Conservation (phyloP, 2,329 filamentous ascomycete genomes). For the Fusarium avenaceum region DNA sequence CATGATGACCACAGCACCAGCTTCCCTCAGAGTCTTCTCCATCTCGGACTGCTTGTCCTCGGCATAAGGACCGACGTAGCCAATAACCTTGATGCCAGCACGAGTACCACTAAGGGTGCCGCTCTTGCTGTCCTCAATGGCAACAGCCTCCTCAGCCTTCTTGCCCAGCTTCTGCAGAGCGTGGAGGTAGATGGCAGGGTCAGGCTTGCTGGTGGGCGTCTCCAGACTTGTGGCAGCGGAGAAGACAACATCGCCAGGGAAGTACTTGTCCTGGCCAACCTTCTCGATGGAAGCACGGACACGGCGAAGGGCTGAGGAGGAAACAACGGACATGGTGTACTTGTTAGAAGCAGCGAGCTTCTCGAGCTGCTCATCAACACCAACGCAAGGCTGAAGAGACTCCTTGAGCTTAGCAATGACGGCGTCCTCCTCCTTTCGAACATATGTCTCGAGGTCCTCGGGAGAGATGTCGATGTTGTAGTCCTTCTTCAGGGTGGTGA, state of each 20-base stretch:
- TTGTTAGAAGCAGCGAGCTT: conserved; percentile 70
- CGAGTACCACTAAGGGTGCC: conserved; percentile 80
- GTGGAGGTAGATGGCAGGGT: conserved; percentile 88
- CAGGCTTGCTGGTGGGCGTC: conserved; percentile 88
- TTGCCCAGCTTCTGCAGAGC: conserved; percentile 81
- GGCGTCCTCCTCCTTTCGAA: conserved; percentile 81
- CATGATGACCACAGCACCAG: conserved; percentile 75
- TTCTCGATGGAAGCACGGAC: conserved; percentile 84
- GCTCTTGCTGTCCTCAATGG: conserved; percentile 90
- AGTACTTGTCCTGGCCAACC: conserved; percentile 84
- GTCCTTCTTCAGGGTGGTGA: conserved; percentile 79
- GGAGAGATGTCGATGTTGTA: conserved; percentile 78
- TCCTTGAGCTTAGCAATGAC: conserved; percentile 84
- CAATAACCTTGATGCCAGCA: conserved; percentile 84
- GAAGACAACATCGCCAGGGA: conserved; percentile 80
- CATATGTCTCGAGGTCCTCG: conserved; percentile 80
- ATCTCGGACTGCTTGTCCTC: conserved; percentile 74
- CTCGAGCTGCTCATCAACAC: conserved; percentile 76
- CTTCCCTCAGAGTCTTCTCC: conserved; percentile 70
- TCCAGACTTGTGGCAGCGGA: conserved; percentile 83
- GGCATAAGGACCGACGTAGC: conserved; percentile 85
- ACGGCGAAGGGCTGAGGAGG: conserved; percentile 81
- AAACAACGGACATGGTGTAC: conserved; percentile 85
- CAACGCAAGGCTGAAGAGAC: conserved; percentile 75
- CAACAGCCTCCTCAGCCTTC: conserved; percentile 78